Conservation (phyloP, 345 rosid species). For the Theobroma cacao region DNA sequence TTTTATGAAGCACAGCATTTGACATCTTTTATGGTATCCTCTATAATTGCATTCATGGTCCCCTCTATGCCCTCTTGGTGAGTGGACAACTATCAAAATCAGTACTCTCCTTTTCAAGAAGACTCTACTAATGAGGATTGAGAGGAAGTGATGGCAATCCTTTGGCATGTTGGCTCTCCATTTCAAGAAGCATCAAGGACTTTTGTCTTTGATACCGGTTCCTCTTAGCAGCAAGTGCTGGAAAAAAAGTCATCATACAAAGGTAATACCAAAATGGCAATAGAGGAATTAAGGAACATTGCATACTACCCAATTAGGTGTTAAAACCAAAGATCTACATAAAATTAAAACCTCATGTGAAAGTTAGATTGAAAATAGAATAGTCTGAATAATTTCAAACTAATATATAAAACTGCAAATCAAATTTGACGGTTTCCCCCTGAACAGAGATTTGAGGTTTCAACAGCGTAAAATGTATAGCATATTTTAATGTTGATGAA, state of each 20-base stretch:
- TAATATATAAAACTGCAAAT: neutral
- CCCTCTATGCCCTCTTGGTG: constrained; percentile 20
- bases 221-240: constrained; percentile 89
- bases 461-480: neutral
- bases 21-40: constrained; percentile 14
- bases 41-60: constrained; percentile 24
- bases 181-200: constrained; percentile 86
- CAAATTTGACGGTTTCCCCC: too few species aligned
- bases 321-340: neutral
- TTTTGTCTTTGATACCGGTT: constrained; percentile 91
- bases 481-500: neutral
- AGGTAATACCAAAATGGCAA: neutral
- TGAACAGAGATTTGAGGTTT: neutral
- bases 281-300: neutral
- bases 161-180: constrained; percentile 96
- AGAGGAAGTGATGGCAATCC: constrained; percentile 74
- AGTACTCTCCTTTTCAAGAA: constrained; percentile 3
- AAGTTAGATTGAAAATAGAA: neutral
- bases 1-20: constrained; percentile 18
- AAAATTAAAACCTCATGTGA: neutral
- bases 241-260: constrained; percentile 7
- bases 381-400: neutral
- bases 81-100: constrained; percentile 21
- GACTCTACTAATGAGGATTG: constrained; percentile 46
- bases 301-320: neutral